Percentiles rank a stretch among this genome's conserved stretches.
These are phyloP conservation scores for Globisporangium iwayamae DNA, from an alignment of 352 stramenopile species.

Conservation along the genomic window DNA sequence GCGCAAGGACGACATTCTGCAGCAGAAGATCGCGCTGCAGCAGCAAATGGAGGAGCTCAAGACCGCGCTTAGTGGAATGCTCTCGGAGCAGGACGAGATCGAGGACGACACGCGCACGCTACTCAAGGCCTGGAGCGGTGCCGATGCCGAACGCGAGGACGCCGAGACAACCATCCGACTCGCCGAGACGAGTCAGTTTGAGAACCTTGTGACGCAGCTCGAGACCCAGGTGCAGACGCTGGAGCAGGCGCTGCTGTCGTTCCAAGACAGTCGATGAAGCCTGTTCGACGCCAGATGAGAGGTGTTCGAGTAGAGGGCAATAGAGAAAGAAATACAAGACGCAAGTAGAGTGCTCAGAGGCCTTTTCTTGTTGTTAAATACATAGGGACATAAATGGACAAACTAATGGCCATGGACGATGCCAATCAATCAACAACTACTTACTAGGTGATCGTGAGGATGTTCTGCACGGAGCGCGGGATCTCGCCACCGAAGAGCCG, in stretches of 20 bases:
- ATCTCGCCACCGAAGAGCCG: slow-evolving; percentile 76
- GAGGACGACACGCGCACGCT: slow-evolving; percentile 37
- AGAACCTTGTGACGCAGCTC: slow-evolving; percentile 10
- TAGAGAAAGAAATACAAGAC: not conserved
- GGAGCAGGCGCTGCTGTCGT: slow-evolving; percentile 19
- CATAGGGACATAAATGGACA: slow-evolving; percentile 4
- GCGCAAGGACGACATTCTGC: slow-evolving; percentile 30
- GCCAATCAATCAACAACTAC: not conserved
- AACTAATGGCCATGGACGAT: too few relatives aligned
- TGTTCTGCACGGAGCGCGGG: slow-evolving; percentile 44
- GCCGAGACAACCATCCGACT: slow-evolving; percentile 69
- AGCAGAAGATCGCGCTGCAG: slow-evolving; percentile 40
- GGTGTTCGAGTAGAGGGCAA: not conserved
- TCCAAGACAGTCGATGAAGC: not conserved
- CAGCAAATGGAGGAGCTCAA: slow-evolving; percentile 62
- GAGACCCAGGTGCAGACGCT: slow-evolving; percentile 26
- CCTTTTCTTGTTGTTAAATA: slow-evolving; percentile 14
- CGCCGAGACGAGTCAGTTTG: slow-evolving; percentile 40
- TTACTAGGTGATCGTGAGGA: slow-evolving; percentile 37
- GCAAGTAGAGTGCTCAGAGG: slow-evolving; percentile 1
- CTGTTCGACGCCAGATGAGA: not conserved
- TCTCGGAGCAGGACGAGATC: slow-evolving; percentile 52
- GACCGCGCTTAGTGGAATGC: slow-evolving; percentile 26
- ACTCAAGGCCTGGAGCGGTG: slow-evolving; percentile 30
- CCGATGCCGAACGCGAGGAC: slow-evolving; percentile 49